Evolutionary conservation across 805 yeast species (phyloP).

Genomic region (Teunomyces pallodes): DNA sequence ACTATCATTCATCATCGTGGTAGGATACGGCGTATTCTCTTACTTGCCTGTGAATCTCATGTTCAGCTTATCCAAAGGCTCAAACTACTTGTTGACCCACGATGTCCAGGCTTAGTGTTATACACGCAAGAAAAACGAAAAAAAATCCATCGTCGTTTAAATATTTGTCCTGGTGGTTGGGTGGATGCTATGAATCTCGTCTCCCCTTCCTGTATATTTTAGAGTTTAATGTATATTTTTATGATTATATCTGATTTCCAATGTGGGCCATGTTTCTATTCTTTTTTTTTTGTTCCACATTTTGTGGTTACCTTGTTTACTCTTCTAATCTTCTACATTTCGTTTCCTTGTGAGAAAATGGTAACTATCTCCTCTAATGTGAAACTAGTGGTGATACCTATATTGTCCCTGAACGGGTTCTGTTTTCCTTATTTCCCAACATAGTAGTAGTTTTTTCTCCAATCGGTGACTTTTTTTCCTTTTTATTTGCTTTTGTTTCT

Average conservation of each 20-base stretch:
- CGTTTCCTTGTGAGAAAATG: too few species aligned
- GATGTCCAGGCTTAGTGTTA: constrained; percentile 7
- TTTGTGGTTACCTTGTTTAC: not conserved
- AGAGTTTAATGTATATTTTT: not conserved
- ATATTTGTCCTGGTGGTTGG: not conserved
- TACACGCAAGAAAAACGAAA: not conserved
- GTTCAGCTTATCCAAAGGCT: constrained; percentile 28
- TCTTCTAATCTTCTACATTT: too few species aligned
- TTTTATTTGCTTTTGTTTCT: not conserved
- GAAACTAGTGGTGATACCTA: too few species aligned
- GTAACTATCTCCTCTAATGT: too few species aligned
- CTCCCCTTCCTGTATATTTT: not conserved
- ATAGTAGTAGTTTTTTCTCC: too few species aligned
- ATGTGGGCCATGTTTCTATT: not conserved
- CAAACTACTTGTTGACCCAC: constrained; percentile 36
- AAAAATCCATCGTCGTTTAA: not conserved
- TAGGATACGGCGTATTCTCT: constrained; percentile 28
- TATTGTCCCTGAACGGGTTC: too few species aligned
- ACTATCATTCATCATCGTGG: constrained; percentile 21
- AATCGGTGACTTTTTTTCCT: too few species aligned
- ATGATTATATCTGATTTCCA: not conserved
- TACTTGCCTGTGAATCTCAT: constrained; percentile 26
- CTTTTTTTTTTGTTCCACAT: not conserved
- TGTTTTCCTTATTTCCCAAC: too few species aligned
- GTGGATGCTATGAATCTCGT: not conserved